These are phyloP conservation scores for Cercospora sesami DNA, from an alignment of 2,329 filamentous ascomycete genomes.

Conservation along the genomic window DNA sequence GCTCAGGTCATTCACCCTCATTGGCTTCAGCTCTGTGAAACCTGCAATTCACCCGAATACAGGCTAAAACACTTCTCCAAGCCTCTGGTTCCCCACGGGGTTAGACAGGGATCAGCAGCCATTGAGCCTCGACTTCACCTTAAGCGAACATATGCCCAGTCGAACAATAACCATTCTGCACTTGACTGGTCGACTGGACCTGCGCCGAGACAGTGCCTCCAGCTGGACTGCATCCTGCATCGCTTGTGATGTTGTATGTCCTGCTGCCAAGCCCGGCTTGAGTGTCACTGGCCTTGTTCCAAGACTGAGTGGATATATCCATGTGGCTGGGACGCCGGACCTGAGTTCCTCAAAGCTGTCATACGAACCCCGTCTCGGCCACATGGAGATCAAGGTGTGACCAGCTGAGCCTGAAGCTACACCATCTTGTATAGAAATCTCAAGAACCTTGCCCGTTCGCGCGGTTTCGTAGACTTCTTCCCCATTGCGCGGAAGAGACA, in stretches of 20 bases:
- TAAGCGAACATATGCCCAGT: neutral
- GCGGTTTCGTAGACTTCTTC: neutral
- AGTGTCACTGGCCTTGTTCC: neutral
- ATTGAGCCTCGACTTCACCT: slow-evolving; percentile 1
- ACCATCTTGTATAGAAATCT: neutral
- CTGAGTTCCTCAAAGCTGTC: neutral
- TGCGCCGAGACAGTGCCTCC: neutral
- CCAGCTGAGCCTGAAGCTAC: neutral
- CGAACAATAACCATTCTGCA: neutral
- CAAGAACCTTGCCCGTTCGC: neutral
- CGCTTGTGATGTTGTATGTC: neutral
- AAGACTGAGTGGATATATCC: neutral
- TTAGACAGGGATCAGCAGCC: slow-evolving; percentile 1
- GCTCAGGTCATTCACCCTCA: neutral
- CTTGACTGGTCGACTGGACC: neutral
- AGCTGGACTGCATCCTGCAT: neutral
- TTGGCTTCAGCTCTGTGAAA: neutral
- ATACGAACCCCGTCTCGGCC: neutral
- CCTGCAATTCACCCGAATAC: slow-evolving; percentile 1
- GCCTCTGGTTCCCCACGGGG: neutral
- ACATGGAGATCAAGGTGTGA: neutral
- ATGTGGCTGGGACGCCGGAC: neutral
- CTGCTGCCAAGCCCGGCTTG: neutral
- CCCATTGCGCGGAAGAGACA: neutral
- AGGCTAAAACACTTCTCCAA: slow-evolving; percentile 3